Evolutionary conservation across 148 eudicot genomes (phyloP).

Genomic region (Amaranthus hypochondriacus): DNA sequence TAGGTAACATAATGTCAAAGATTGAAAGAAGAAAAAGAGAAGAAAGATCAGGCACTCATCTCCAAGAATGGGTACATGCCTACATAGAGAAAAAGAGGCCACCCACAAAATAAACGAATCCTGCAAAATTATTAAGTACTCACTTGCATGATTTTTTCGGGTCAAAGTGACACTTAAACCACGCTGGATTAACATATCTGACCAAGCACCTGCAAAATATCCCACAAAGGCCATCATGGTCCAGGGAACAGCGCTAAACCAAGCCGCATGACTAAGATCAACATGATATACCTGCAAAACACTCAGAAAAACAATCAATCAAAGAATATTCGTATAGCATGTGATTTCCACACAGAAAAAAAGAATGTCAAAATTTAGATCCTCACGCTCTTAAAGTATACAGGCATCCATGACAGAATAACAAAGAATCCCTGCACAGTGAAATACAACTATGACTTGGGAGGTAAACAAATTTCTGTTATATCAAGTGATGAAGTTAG

Average conservation of each 20-base stretch:
- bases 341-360: background rate
- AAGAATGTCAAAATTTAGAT: background rate
- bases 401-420: slow-evolving; percentile 94
- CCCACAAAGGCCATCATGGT: slow-evolving; percentile 86
- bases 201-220: slow-evolving; percentile 80
- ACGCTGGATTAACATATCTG: slow-evolving; percentile 66
- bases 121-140: background rate
- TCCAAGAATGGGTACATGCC: background rate
- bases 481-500: background rate
- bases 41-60: background rate
- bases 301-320: slow-evolving; percentile 5
- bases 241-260: slow-evolving; percentile 99
- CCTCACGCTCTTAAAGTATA: slow-evolving; percentile 78
- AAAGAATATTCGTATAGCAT: background rate
- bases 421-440: slow-evolving; percentile 85
- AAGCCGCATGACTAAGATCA: slow-evolving; percentile 91
- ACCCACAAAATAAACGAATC: background rate
- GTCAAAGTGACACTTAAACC: slow-evolving; percentile 73
- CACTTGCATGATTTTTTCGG: slow-evolving; percentile 93
- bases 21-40: background rate
- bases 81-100: background rate
- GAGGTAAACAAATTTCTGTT: background rate
- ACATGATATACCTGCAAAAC: slow-evolving; percentile 68
- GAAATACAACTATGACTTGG: background rate
- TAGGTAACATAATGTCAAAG: background rate